Base-by-base conservation (phyloP, 1,139 yeast species). In the Magnusiomyces magnusii region DNA sequence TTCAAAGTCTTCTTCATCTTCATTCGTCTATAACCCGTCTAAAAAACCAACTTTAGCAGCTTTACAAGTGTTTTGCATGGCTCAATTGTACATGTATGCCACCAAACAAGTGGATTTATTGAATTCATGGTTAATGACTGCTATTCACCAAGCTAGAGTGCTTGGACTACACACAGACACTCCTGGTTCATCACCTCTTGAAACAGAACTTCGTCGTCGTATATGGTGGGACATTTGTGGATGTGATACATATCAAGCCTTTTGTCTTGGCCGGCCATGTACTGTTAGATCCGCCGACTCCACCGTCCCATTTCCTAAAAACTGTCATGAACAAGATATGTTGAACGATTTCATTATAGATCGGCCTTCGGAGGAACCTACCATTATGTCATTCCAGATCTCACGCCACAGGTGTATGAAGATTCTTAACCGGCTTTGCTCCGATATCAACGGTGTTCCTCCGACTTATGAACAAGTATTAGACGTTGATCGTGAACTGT, bases 161-260 rank as follows among this genome's bases (percentile, higher is more conserved):
- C 64, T 71, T 66, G 68, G 67, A 0, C 61, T 71, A 3, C 68
- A 71, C 53, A 66, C 64, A 47, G 69, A 68, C 36, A 50, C 60
- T 2, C 60, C 60, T 1, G 68, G 67, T 27, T 63, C 68, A 44
- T 62, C 69, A 56, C 58, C 65, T 51, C 47, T 70, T 10, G 72
- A 70, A 34, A 53, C 66, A n/a, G 73, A 71, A 57, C 58, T 71
- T 64, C 69, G 68, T 47, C 67, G 73, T 60, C 65, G 74, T 53
- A 58, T 71, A 1, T 71, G 74, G 74, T 71, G 74, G 74, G 73
- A 71, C 57, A 63, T 71, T 15, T 68, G 72, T 60, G 72, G 73
- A 3, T 71, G 73, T 62, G 74, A 71, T 55, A 66, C 72, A 3
- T 69, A 63, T 58, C 67, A 68, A 44, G 67, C 74, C 0, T 60